These are phyloP conservation scores for Wickerhamomyces chambardii DNA, from an alignment of 805 yeast genomes.

Conservation along the genomic window DNA sequence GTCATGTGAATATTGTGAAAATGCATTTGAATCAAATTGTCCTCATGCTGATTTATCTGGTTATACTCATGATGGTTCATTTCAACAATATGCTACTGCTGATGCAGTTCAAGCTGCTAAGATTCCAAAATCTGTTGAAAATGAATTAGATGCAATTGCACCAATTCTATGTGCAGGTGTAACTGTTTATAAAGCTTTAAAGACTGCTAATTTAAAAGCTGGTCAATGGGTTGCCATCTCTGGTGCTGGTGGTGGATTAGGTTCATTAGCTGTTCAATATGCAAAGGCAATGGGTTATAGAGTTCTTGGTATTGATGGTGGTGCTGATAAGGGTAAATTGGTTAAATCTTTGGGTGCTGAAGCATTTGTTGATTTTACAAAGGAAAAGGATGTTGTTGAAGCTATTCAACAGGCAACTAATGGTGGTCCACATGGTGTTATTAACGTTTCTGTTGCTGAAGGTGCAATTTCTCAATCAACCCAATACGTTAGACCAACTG, in stretches of 20 bases:
- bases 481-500: conserved; percentile 53
- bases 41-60: conserved; percentile 68
- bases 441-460: conserved; percentile 70
- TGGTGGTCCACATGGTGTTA: conserved; percentile 73
- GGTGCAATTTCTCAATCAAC: conserved; percentile 54
- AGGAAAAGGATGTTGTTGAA: conserved; percentile 42
- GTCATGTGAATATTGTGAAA: conserved; percentile 67
- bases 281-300: conserved; percentile 73
- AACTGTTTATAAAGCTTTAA: conserved; percentile 85
- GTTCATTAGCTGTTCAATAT: conserved; percentile 66
- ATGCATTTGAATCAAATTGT: conserved; percentile 64
- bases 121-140: conserved; percentile 49
- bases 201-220: conserved; percentile 60
- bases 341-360: conserved; percentile 59
- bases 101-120: conserved; percentile 83
- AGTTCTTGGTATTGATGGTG: conserved; percentile 66
- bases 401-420: conserved; percentile 48
- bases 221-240: conserved; percentile 74
- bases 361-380: conserved; percentile 49
- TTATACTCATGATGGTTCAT: conserved; percentile 84
- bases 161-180: conserved; percentile 90
- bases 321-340: conserved; percentile 49
- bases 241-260: conserved; percentile 80
- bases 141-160: conserved; percentile 68
- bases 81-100: conserved; percentile 87